These are phyloP conservation scores for Rhizophagus sp. DNA, from an alignment of 192 early-diverging fungal genomes.

Conservation along the genomic window DNA sequence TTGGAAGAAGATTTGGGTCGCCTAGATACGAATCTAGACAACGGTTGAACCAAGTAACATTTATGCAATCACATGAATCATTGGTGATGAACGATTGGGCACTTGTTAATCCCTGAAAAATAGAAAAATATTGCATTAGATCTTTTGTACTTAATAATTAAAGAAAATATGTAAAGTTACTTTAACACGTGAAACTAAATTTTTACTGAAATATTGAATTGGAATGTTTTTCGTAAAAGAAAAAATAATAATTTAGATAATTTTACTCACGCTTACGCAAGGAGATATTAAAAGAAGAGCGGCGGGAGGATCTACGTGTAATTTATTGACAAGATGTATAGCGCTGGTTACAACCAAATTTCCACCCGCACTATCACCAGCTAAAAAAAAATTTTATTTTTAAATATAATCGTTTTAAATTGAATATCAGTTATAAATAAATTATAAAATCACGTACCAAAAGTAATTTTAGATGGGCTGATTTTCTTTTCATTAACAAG, in stretches of 20 bases:
- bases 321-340: not conserved
- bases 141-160: too few relatives aligned
- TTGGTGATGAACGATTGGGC: not conserved
- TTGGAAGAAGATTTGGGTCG: not conserved
- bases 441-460: not conserved
- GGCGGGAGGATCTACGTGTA: not conserved
- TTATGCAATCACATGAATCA: not conserved
- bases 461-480: conserved; percentile 22
- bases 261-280: not conserved
- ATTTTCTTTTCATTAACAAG: conserved; percentile 8
- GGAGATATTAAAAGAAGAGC: conserved; percentile 16
- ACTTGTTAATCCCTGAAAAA: not conserved
- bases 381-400: not conserved
- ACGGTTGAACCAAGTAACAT: not conserved
- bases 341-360: not conserved
- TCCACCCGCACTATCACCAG: conserved; percentile 29
- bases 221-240: not conserved
- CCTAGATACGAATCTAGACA: not conserved
- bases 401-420: too few relatives aligned
- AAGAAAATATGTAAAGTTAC: too few relatives aligned
- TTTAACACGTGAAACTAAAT: too few relatives aligned
- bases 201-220: not conserved
- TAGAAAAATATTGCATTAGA: too few relatives aligned
- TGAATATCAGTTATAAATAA: not conserved
- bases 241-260: not conserved